Percentiles rank a stretch among this genome's conserved stretches.
These are phyloP conservation scores for Trichoderma endophyticum DNA, from an alignment of 2,329 filamentous ascomycete species.

Conservation along the genomic window DNA sequence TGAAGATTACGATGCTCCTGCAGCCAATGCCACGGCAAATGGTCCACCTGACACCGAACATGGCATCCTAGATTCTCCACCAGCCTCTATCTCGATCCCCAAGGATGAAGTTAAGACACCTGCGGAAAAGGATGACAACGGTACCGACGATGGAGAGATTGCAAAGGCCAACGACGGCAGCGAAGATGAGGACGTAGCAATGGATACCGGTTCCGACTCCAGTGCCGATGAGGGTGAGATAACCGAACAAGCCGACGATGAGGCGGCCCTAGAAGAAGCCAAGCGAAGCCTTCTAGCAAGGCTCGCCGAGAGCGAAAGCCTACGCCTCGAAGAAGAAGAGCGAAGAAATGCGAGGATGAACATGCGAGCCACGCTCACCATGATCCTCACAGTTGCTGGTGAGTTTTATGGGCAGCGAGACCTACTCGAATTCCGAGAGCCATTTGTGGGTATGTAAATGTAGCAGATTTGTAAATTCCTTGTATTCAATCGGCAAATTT, in stretches of 20 bases:
- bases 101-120: neutral
- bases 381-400: slow-evolving; percentile 84
- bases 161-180: slow-evolving; percentile 14
- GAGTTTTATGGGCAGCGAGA: slow-evolving; percentile 90
- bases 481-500: neutral
- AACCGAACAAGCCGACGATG: slow-evolving; percentile 28
- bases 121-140: neutral
- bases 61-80: neutral
- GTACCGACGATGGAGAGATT: slow-evolving; percentile 23
- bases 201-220: slow-evolving; percentile 41
- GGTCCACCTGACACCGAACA: neutral
- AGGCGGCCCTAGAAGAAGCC: slow-evolving; percentile 45
- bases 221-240: slow-evolving; percentile 39
- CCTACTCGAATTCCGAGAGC: slow-evolving; percentile 70
- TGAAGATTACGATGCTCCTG: slow-evolving; percentile 17
- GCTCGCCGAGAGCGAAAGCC: slow-evolving; percentile 34
- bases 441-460: slow-evolving; percentile 47
- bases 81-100: neutral
- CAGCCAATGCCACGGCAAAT: neutral
- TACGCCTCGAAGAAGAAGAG: slow-evolving; percentile 27
- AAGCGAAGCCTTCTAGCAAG: slow-evolving; percentile 48
- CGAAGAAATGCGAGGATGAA: slow-evolving; percentile 43
- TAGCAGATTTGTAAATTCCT: slow-evolving; percentile 2
- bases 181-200: slow-evolving; percentile 34
- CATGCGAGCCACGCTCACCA: slow-evolving; percentile 75